Percentiles rank a stretch among this genome's conserved stretches.
Evolutionary conservation across 345 rosid genomes (phyloP).

Genomic region (Adansonia digitata): DNA sequence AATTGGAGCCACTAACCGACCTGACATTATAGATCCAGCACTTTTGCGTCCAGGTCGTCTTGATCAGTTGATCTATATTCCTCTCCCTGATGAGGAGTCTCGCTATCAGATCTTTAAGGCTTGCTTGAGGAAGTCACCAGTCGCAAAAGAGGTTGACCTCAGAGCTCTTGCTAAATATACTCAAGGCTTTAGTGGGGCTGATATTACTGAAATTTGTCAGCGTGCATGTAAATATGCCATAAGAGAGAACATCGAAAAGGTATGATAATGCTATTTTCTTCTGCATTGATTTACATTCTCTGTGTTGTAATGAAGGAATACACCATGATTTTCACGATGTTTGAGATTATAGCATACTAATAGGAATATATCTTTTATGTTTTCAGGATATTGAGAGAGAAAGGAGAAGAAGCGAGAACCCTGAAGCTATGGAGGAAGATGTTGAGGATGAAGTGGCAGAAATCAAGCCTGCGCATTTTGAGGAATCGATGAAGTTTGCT

Average conservation of each 20-base stretch:
- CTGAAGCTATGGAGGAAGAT: constrained; percentile 97
- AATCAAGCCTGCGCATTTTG: constrained; percentile 10
- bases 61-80: constrained; percentile 91
- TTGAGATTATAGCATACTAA: background rate
- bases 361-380: background rate
- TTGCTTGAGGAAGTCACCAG: constrained; percentile 85
- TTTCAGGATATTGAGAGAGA: constrained; percentile 85
- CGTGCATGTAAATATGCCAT: constrained; percentile 91
- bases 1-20: constrained; percentile 93
- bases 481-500: constrained; percentile 8
- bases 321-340: background rate
- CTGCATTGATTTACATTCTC: background rate
- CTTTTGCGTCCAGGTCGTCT: constrained; percentile 93
- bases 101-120: constrained; percentile 79
- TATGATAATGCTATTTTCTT: constrained; percentile 15
- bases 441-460: constrained; percentile 63
- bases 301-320: background rate
- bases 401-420: constrained; percentile 71
- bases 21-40: constrained; percentile 91
- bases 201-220: constrained; percentile 94
- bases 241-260: constrained; percentile 92
- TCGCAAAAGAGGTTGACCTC: constrained; percentile 82
- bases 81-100: constrained; percentile 93
- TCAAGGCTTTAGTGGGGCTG: constrained; percentile 95
- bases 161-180: constrained; percentile 86